Conservation (phyloP, 202 grass and related monocot species). For the Elaeis oleifera region DNA sequence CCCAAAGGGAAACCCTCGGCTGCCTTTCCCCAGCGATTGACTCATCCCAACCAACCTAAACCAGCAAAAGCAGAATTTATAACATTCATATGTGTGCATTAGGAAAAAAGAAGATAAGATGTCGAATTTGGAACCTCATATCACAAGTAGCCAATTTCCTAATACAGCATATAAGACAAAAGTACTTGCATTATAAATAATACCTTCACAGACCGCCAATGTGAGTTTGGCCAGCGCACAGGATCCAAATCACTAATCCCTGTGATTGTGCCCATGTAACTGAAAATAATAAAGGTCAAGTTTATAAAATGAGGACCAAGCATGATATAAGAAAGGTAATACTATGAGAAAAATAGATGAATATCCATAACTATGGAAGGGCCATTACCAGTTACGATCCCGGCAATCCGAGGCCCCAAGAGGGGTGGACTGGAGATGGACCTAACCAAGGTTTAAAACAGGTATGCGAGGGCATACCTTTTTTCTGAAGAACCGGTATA, state of each 20-base stretch:
- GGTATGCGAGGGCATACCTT: no score
- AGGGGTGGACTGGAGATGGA: no score
- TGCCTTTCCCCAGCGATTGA: slow-evolving; percentile 87
- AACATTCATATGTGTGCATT: neutral
- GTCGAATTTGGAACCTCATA: neutral
- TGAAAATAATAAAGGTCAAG: slow-evolving; percentile 29
- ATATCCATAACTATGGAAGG: no score
- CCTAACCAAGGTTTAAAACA: no score
- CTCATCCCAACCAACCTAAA: slow-evolving; percentile 99
- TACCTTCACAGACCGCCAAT: slow-evolving; percentile 98
- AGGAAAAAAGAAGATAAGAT: neutral
- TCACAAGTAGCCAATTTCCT: neutral
- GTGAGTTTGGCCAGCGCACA: slow-evolving; percentile 79
- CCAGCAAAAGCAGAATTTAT: slow-evolving; percentile 16
- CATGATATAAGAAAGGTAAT: neutral
- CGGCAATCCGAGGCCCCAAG: no score
- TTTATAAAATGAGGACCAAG: slow-evolving; percentile 13
- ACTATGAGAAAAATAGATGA: neutral
- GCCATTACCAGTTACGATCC: no score
- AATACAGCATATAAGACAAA: neutral
- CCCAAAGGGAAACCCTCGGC: slow-evolving; percentile 88
- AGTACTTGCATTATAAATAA: slow-evolving; percentile 25
- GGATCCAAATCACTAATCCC: slow-evolving; percentile 78
- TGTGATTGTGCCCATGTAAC: slow-evolving; percentile 97
- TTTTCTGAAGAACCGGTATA: no score